These are phyloP conservation scores for Tricholoma bakamatsutake DNA, from an alignment of 768 basidiomycete species.

Conservation along the genomic window DNA sequence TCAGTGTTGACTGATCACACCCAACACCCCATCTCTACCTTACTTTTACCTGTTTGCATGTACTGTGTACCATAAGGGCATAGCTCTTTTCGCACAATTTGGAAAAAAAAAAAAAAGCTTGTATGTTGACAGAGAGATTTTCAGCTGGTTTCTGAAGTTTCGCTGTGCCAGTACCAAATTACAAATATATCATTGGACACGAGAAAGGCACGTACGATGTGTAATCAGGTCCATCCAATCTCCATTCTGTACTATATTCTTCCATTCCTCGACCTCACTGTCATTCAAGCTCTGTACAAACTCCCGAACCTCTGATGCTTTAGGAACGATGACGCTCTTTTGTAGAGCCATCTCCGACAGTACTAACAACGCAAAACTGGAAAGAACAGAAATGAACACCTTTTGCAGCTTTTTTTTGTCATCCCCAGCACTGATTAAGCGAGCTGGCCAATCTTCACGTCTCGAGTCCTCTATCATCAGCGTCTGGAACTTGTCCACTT, in stretches of 20 bases:
- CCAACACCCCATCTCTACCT: no score
- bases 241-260: neutral
- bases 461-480: neutral
- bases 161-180: neutral
- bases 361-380: neutral
- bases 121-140: neutral
- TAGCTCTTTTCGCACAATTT: no score
- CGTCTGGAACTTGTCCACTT: neutral
- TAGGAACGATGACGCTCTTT: neutral
- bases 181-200: neutral
- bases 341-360: neutral
- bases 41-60: no score
- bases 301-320: neutral
- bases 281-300: neutral
- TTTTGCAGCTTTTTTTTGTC: neutral
- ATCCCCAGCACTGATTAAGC: neutral
- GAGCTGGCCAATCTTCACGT: neutral
- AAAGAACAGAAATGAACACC: neutral
- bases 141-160: neutral
- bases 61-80: no score
- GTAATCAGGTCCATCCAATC: neutral
- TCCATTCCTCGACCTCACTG: neutral
- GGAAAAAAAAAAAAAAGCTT: neutral
- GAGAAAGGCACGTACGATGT: neutral
- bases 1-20: no score